Evolutionary conservation across 192 early-diverging fungal genomes (phyloP).

Genomic region (Podila epicladia): DNA sequence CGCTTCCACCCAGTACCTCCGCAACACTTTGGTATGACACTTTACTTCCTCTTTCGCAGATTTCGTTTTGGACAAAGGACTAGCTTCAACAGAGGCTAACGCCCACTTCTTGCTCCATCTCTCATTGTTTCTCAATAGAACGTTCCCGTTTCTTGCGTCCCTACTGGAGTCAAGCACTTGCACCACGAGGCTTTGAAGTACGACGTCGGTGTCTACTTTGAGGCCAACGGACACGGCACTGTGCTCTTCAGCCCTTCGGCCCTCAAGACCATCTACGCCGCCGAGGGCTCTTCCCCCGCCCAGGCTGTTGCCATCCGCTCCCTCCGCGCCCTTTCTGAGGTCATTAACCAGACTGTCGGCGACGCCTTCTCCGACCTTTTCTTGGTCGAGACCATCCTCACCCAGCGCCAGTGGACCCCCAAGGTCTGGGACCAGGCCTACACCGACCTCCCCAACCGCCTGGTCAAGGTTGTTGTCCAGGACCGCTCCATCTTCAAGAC

Average conservation of each 20-base stretch:
- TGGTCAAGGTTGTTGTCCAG: slow-evolving; percentile 95
- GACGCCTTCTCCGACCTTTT: slow-evolving; percentile 98
- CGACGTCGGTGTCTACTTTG: slow-evolving; percentile 99
- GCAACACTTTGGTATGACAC: slow-evolving; percentile 78
- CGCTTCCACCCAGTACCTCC: slow-evolving; percentile 92
- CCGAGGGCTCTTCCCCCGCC: slow-evolving; percentile 73
- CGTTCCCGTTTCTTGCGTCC: slow-evolving; percentile 95
- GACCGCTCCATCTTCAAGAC: slow-evolving; percentile 92
- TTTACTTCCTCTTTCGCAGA: neutral
- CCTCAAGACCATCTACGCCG: slow-evolving; percentile 76
- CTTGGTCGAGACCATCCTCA: slow-evolving; percentile 92
- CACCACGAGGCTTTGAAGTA: slow-evolving; percentile 98
- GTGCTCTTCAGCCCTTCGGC: slow-evolving; percentile 91
- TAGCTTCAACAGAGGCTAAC: neutral
- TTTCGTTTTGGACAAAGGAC: neutral
- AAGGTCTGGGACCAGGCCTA: slow-evolving; percentile 94
- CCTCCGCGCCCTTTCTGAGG: slow-evolving; percentile 85
- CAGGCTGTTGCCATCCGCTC: slow-evolving; percentile 81
- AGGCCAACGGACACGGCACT: slow-evolving; percentile 99
- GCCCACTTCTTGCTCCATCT: slow-evolving; percentile 1
- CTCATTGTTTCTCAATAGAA: slow-evolving; percentile 54
- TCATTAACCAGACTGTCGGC: slow-evolving; percentile 99
- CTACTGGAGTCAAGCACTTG: slow-evolving; percentile 98
- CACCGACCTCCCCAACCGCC: slow-evolving; percentile 92
- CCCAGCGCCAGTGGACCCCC: slow-evolving; percentile 81